Evolutionary conservation across 176 grass and related monocot genomes (phyloP), one percentile per base, ranked within the genome.

Genomic region (Calamus simplicifolius): DNA sequence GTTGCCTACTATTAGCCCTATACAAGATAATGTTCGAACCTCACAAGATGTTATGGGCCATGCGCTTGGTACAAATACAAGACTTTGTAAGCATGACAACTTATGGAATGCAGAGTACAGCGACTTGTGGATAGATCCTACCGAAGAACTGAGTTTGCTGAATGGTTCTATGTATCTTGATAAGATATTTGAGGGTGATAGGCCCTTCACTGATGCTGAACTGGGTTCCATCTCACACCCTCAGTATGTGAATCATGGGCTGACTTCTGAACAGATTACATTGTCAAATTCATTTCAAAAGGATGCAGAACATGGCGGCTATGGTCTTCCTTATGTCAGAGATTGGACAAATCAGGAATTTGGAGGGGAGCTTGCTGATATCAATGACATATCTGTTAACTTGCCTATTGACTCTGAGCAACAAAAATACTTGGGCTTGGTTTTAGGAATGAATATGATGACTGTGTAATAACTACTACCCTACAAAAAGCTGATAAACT

Each of bases 391-490:
- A 27, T 49, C 62, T 16, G 48, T 26, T 28, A 67, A 72, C 57
- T 66, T 59, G 58, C 77, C 35, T 19, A 4, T 73, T 69, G 62
- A 73, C 52, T 73, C 60, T 66, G 66, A 80, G 16, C 57, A 62
- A 63, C 69, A 80, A 67, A 80, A 76, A 59, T 54, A 69, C 43
- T 77, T 61, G 73, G 59, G 26, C 5, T 35, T 43, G 71, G 50
- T 27, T 69, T 68, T 28, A 64, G 57, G 55, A 73, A 83, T 53
- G 76, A 83, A 76, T 16, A 70, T 29, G 69, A 73, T 62, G 55
- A 31, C 52, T 70, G 54, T 50, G 49, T 70, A 16, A 74, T 69
- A 59, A 18, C 62, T 38, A 57, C 51, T 56, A 49, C 71, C 18
- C 15, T 62, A 25, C 71, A 57, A 65, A 56, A 66, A 23, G 48